phyloP scores from a whole-genome alignment of 1,284 basidiomycete species.

The Puccinia brachypodii region DNA sequence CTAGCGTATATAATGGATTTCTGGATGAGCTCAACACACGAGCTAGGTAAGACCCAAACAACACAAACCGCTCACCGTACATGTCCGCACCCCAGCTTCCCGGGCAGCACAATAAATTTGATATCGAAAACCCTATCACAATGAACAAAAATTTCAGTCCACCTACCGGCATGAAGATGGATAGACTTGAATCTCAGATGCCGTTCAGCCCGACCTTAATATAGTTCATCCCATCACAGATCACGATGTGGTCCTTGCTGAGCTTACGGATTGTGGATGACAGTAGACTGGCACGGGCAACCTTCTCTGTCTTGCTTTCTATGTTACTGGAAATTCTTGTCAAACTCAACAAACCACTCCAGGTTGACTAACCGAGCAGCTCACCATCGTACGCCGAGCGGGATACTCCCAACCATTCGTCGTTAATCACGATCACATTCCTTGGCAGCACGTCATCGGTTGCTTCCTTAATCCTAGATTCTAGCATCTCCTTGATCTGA shows the following conservation, averaged over 20 bases:
- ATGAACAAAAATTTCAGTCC: background rate
- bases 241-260: slow-evolving; percentile 26
- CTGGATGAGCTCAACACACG: background rate
- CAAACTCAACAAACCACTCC: background rate
- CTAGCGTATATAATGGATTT: background rate
- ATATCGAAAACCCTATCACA: slow-evolving; percentile 40
- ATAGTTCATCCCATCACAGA: slow-evolving; percentile 46
- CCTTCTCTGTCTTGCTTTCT: slow-evolving; percentile 47
- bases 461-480: background rate
- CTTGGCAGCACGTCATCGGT: background rate
- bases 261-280: slow-evolving; percentile 37
- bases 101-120: slow-evolving; percentile 46
- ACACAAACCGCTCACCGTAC: slow-evolving; percentile 17
- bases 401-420: slow-evolving; percentile 18
- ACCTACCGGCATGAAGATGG: background rate
- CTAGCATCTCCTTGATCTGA: slow-evolving; percentile 39
- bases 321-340: background rate
- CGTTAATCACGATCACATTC: slow-evolving; percentile 27
- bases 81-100: slow-evolving; percentile 32
- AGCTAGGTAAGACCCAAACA: background rate
- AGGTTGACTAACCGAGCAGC: background rate
- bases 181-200: background rate
- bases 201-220: slow-evolving; percentile 16
- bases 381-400: slow-evolving; percentile 41
- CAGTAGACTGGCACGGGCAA: slow-evolving; percentile 16